These are phyloP conservation scores for Trichoderma hamatum DNA, from an alignment of 2,329 filamentous ascomycete species.

Conservation along the genomic window DNA sequence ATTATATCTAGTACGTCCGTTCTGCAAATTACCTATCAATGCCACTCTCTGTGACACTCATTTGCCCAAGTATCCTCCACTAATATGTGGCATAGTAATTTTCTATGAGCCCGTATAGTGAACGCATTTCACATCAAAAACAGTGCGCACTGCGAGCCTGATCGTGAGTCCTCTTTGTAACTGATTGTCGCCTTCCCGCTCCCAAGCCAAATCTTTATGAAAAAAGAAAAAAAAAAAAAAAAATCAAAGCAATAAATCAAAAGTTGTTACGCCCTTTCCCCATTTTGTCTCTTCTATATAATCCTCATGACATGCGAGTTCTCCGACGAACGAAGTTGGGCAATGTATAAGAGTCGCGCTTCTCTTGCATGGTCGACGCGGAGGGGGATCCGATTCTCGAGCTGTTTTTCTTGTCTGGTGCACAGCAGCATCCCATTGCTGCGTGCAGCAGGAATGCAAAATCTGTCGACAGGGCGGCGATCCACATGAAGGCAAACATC, in stretches of 20 bases:
- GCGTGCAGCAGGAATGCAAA: conserved; percentile 74
- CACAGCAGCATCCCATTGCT: conserved; percentile 77
- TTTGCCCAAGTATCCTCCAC: neutral
- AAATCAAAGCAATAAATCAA: conserved; percentile 3
- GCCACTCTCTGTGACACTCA: neutral
- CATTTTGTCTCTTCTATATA: neutral
- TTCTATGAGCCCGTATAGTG: conserved; percentile 10
- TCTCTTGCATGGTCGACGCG: conserved; percentile 2
- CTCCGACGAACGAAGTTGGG: conserved; percentile 24
- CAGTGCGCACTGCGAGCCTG: conserved; percentile 2
- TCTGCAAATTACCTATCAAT: neutral
- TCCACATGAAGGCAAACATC: conserved; percentile 92
- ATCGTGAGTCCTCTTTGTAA: neutral
- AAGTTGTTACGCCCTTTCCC: neutral
- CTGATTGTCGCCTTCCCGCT: neutral
- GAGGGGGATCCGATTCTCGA: neutral
- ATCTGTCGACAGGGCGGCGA: conserved; percentile 67
- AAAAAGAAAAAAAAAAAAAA: neutral
- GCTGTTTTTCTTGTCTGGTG: conserved; percentile 31
- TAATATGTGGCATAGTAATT: neutral
- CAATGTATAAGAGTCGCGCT: neutral
- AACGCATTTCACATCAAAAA: neutral
- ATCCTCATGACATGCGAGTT: conserved; percentile 16
- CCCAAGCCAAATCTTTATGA: conserved; percentile 1
- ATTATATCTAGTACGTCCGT: neutral